A percentile compares a stretch with the other conserved stretches of the same genome.
These are phyloP conservation scores for Glonium stellatum DNA, from an alignment of 495 filamentous ascomycete species.

Conservation along the genomic window DNA sequence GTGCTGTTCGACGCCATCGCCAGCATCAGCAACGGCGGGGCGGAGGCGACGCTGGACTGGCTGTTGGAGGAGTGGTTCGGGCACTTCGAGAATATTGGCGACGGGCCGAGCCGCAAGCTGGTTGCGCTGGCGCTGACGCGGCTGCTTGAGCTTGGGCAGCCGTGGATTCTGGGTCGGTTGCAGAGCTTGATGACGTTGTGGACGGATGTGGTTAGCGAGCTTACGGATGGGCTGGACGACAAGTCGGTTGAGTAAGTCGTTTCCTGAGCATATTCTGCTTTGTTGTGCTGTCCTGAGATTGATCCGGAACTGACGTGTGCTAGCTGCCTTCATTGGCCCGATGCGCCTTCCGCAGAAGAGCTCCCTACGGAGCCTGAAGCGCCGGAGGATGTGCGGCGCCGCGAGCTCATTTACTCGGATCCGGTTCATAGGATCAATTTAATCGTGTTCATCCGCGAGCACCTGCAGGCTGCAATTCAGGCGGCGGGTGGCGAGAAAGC, in stretches of 20 bases:
- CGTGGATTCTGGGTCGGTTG: slow-evolving; percentile 51
- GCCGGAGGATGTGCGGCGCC: slow-evolving; percentile 51
- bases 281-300: slow-evolving; percentile 12
- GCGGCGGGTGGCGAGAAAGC: slow-evolving; percentile 61
- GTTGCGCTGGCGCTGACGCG: slow-evolving; percentile 74
- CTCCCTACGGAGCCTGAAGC: slow-evolving; percentile 46
- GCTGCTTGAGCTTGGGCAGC: slow-evolving; percentile 58
- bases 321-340: slow-evolving; percentile 44
- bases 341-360: slow-evolving; percentile 15
- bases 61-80: slow-evolving; percentile 80
- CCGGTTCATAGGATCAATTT: slow-evolving; percentile 64
- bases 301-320: neutral
- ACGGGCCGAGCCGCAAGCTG: slow-evolving; percentile 69
- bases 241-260: slow-evolving; percentile 39
- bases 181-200: slow-evolving; percentile 65
- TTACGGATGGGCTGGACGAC: slow-evolving; percentile 49
- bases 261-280: neutral
- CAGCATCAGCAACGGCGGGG: slow-evolving; percentile 32
- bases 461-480: slow-evolving; percentile 58
- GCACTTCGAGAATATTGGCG: slow-evolving; percentile 75
- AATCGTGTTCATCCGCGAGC: slow-evolving; percentile 60
- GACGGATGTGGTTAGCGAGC: slow-evolving; percentile 58
- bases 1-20: slow-evolving; percentile 56
- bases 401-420: slow-evolving; percentile 51
- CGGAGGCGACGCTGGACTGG: slow-evolving; percentile 52